Evolutionary conservation across 2,329 filamentous ascomycete species (phyloP).

Genomic region (Acrocalymma vagum): DNA sequence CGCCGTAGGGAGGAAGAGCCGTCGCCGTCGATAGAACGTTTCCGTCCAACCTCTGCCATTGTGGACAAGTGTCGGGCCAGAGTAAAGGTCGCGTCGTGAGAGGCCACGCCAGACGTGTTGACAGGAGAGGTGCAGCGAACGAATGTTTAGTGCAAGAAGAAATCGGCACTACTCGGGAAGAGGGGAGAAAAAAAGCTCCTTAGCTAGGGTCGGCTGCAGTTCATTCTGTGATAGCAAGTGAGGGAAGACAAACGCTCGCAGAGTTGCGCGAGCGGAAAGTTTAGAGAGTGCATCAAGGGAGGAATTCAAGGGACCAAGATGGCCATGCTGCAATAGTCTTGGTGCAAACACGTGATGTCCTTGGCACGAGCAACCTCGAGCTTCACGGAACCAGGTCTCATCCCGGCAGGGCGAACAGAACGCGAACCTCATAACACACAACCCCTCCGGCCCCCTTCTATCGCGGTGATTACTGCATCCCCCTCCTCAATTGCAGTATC

Average conservation of each 20-base stretch:
- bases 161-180: no score
- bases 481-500: conserved; percentile 22
- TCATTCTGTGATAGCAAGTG: conserved; percentile 10
- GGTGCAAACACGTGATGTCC: conserved; percentile 14
- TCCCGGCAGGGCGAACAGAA: conserved; percentile 29
- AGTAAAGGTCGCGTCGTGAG: conserved; percentile 3
- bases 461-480: conserved; percentile 18
- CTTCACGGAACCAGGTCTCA: conserved; percentile 26
- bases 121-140: conserved; percentile 3
- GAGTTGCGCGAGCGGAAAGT: conserved; percentile 5
- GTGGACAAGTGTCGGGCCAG: conserved; percentile 11
- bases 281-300: conserved; percentile 8
- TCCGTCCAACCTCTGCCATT: conserved; percentile 44
- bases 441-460: conserved; percentile 14
- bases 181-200: no score
- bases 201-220: background rate
- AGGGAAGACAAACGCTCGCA: conserved; percentile 7
- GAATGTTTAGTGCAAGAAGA: background rate
- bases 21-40: conserved; percentile 40
- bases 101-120: conserved; percentile 7
- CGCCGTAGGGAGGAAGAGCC: conserved; percentile 43
- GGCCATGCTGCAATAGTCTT: conserved; percentile 5
- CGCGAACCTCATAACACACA: conserved; percentile 30
- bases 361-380: conserved; percentile 19
- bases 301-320: conserved; percentile 4